Base-by-base conservation (phyloP, 306 rosid genomes). In the Fragaria iinumae region DNA sequence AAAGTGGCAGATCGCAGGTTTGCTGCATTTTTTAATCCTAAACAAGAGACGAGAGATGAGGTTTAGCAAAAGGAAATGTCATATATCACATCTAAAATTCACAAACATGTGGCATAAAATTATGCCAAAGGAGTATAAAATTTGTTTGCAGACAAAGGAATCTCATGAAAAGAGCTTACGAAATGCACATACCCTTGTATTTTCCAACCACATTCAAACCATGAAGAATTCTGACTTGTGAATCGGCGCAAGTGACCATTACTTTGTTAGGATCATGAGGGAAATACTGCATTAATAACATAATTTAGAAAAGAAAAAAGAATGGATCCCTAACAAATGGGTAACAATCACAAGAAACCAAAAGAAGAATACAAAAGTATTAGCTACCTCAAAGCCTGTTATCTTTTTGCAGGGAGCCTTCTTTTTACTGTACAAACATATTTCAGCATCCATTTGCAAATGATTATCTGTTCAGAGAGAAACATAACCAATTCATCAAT, bases 211-310 rank as follows among this genome's bases (percentile, higher is more conserved):
- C 93, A 77, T 85, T 83, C 38, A 43, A 80, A 75, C 96, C 98
- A 2, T 87, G 89, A 82, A 96, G 93, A 80, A 96, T 81, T 86
- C 93, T 89, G 84, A 96, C 97, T 81, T 82, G 92, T 16, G 98
- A 96, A 83, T 89, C 93, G 7, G 96, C 96, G 85, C 88, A 86
- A 23, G 97, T 87, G 69, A 96, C 98, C 91, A 96, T 83, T 44
- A 92, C 90, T 80, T 85, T 89, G 88, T 81, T 84, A 36, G 88
- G 84, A 75, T 92, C 96, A 72, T 82, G 87, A 8, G 96, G 96
- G 80, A 82, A 87, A 81, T 88, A 96, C 99, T 96, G 88, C 78
- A 86, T 36, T 59, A 50, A 80, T 67, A 75, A 76, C 41, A 80
- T 12, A 63, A n/a, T 12, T 29, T 32, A 63, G 45, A 62, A 73